Conservation (phyloP, 2,329 filamentous ascomycete species). For the Paraphaeosphaeria sporulosa region DNA sequence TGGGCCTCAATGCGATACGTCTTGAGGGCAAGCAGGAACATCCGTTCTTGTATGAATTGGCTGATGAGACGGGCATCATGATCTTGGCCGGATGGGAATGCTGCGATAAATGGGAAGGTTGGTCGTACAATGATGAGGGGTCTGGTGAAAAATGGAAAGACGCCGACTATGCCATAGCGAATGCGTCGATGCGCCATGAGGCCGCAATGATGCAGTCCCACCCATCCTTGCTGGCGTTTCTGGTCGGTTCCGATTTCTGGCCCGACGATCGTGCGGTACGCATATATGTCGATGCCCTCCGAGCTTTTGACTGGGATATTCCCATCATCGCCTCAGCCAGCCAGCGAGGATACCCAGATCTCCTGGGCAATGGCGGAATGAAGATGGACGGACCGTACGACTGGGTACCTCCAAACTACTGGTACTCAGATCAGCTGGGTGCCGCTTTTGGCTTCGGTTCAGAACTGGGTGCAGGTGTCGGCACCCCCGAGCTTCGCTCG, state of each 20-base stretch:
- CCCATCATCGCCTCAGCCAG: conserved; percentile 67
- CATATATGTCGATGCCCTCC: conserved; percentile 62
- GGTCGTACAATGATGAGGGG: conserved; percentile 66
- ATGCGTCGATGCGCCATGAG: conserved; percentile 66
- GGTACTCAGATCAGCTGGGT: conserved; percentile 63
- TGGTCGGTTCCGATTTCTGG: conserved; percentile 71
- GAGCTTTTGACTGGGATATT: conserved; percentile 61
- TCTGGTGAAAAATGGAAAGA: conserved; percentile 58
- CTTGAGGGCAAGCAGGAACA: conserved; percentile 72
- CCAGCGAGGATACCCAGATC: conserved; percentile 61
- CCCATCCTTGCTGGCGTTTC: conserved; percentile 65
- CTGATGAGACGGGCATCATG: conserved; percentile 68
- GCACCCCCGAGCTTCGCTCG: conserved; percentile 65
- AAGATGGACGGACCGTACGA: conserved; percentile 74
- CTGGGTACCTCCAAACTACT: conserved; percentile 72
- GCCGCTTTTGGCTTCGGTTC: conserved; percentile 70
- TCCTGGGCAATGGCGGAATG: conserved; percentile 65
- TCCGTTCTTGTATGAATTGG: conserved; percentile 65
- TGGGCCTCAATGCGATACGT: conserved; percentile 69
- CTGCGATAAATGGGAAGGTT: conserved; percentile 73
- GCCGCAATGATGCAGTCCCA: conserved; percentile 67
- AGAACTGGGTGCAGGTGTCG: conserved; percentile 68
- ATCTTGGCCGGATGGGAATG: conserved; percentile 71
- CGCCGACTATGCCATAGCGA: conserved; percentile 63
- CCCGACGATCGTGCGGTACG: conserved; percentile 64